A percentile compares a stretch with the other conserved stretches of the same genome.
Conservation (phyloP, 352 stramenopile genomes). For the Phytophthora lateralis region DNA sequence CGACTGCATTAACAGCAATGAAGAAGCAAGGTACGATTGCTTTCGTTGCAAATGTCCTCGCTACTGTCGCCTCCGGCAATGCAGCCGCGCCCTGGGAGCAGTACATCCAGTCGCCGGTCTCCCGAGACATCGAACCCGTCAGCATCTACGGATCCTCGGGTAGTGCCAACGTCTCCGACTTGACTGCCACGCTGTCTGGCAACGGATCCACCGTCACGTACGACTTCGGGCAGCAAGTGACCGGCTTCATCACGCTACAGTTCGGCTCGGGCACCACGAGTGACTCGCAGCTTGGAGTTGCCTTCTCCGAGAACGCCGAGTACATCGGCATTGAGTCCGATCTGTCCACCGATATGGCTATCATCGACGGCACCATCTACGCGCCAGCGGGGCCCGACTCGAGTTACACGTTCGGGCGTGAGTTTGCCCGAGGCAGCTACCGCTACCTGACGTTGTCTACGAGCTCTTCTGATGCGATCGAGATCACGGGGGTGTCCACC, state of each 20-base stretch:
- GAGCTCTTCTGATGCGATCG: constrained; percentile 18
- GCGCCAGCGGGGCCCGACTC: constrained; percentile 24
- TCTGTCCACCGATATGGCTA: constrained; percentile 38
- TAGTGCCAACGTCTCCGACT: constrained; percentile 17
- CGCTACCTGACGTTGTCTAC: constrained; percentile 42
- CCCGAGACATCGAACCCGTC: constrained; percentile 23
- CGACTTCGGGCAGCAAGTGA: constrained; percentile 45
- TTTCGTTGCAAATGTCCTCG: constrained; percentile 18
- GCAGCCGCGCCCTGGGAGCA: constrained; percentile 17
- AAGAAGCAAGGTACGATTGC: constrained; percentile 1
- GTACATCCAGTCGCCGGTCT: constrained; percentile 30
- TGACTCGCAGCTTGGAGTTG: constrained; percentile 27
- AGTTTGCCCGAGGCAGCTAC: constrained; percentile 40
- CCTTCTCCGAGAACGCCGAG: constrained; percentile 39
- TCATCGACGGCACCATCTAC: constrained; percentile 48
- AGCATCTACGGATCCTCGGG: constrained; percentile 23
- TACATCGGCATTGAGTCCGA: constrained; percentile 45
- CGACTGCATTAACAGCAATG: constrained; percentile 17
- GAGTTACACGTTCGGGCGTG: constrained; percentile 40
- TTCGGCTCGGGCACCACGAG: constrained; percentile 33
- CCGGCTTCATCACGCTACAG: constrained; percentile 33
- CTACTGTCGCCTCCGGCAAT: constrained; percentile 5
- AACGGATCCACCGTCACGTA: constrained; percentile 42
- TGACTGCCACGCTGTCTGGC: constrained; percentile 29
- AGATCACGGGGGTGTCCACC: constrained; percentile 34